Conservation (phyloP, 345 rosid species). For the Ceriops tagal region DNA sequence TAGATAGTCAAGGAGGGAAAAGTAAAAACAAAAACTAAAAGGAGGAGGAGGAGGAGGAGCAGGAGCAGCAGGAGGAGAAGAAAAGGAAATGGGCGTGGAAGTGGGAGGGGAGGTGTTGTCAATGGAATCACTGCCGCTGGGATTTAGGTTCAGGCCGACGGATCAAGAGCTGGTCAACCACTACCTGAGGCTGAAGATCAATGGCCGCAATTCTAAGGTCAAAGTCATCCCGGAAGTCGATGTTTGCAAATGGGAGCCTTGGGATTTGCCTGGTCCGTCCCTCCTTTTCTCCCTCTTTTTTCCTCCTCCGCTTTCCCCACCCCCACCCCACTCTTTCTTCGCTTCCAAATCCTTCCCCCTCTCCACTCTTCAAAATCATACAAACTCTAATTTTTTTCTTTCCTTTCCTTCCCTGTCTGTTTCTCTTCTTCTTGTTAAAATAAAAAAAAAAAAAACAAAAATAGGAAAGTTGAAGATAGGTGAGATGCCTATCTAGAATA, state of each 20-base stretch:
- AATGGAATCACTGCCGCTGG: conserved; percentile 63
- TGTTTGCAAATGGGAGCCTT: conserved; percentile 94
- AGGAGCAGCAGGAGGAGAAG: not conserved
- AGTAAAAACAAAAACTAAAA: no score
- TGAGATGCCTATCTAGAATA: no score
- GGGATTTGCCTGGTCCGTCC: conserved; percentile 78
- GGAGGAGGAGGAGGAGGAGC: no score
- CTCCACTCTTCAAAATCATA: no score
- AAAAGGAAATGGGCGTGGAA: conserved; percentile 23
- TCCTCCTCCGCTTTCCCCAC: not conserved
- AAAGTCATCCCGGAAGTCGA: conserved; percentile 76
- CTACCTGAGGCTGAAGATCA: conserved; percentile 77
- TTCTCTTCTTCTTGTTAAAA: no score
- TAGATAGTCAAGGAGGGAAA: no score
- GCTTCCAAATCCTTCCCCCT: no score
- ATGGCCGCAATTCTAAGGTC: conserved; percentile 76
- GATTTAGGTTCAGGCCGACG: conserved; percentile 86
- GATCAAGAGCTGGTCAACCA: conserved; percentile 89
- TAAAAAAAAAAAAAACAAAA: no score
- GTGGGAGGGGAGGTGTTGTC: conserved; percentile 21
- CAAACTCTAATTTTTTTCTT: no score
- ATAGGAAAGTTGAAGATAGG: no score
- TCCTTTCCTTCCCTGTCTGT: no score
- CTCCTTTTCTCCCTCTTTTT: not conserved
- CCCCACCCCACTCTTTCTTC: no score